Conservation (phyloP, 2,329 filamentous ascomycete species). For the Apiospora phragmitis region DNA sequence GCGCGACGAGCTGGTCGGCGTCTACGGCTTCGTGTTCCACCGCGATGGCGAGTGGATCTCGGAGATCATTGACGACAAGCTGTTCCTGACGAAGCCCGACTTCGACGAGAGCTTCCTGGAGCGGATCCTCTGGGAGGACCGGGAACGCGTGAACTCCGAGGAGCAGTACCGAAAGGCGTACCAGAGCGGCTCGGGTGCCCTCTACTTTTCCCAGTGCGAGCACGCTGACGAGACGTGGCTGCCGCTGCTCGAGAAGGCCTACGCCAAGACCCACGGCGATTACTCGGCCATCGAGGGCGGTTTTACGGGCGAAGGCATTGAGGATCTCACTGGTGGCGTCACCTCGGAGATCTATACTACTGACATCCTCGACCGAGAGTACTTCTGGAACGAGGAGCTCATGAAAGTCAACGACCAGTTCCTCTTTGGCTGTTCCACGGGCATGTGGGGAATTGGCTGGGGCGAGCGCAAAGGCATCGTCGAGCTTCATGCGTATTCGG, state of each 20-base stretch:
- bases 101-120: slow-evolving; percentile 60
- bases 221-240: slow-evolving; percentile 73
- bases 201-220: slow-evolving; percentile 71
- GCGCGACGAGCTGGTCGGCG: slow-evolving; percentile 70
- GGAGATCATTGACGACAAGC: slow-evolving; percentile 59
- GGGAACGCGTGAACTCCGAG: slow-evolving; percentile 52
- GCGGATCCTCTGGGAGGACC: slow-evolving; percentile 45
- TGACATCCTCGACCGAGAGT: slow-evolving; percentile 72
- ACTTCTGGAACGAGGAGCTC: slow-evolving; percentile 78
- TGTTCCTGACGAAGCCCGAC: slow-evolving; percentile 56
- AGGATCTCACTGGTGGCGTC: slow-evolving; percentile 65
- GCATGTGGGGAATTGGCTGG: slow-evolving; percentile 45
- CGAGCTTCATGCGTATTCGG: slow-evolving; percentile 61
- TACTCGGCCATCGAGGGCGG: slow-evolving; percentile 72
- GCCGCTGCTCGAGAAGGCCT: slow-evolving; percentile 71
- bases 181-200: slow-evolving; percentile 66
- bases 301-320: slow-evolving; percentile 58
- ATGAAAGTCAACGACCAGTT: slow-evolving; percentile 79
- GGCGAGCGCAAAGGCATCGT: slow-evolving; percentile 57
- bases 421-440: slow-evolving; percentile 62
- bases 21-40: slow-evolving; percentile 85
- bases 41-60: slow-evolving; percentile 74
- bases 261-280: slow-evolving; percentile 74
- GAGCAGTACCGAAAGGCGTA: slow-evolving; percentile 62
- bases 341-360: slow-evolving; percentile 66